phyloP scores from a whole-genome alignment of 2,329 filamentous ascomycete genomes.

The Colletotrichum tropicale region DNA sequence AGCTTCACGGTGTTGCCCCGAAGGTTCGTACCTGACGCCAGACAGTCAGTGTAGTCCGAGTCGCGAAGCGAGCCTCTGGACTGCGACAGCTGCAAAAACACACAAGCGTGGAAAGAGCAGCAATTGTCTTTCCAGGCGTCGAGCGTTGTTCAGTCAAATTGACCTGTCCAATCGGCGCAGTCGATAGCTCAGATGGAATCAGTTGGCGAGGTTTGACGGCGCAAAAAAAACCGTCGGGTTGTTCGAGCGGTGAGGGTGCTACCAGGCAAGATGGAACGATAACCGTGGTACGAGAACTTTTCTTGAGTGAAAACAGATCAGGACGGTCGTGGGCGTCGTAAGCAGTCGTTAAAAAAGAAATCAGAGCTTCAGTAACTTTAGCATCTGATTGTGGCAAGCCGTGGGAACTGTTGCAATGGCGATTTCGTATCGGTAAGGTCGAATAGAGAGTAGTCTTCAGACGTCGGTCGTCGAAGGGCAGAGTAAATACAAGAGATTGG shows the following conservation, averaged over 20 bases:
- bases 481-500: neutral
- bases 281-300: neutral
- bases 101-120: neutral
- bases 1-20: conserved; percentile 78
- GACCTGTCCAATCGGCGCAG: neutral
- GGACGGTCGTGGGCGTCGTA: conserved; percentile 18
- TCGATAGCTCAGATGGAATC: neutral
- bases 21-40: conserved; percentile 26
- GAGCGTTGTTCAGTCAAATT: neutral
- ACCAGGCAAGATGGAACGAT: neutral
- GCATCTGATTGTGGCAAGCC: neutral
- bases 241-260: neutral
- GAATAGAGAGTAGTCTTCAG: neutral
- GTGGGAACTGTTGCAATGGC: neutral
- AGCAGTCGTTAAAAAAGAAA: conserved; percentile 11
- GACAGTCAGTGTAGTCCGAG: conserved; percentile 1
- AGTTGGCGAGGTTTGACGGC: neutral
- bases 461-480: neutral
- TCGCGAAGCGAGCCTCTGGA: neutral
- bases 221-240: neutral
- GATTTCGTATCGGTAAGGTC: neutral
- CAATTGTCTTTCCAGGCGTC: neutral
- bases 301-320: neutral
- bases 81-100: neutral
- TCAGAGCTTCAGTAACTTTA: neutral